Base-by-base conservation (phyloP, 257 asterid species). In the Solanum pinnatisectum region DNA sequence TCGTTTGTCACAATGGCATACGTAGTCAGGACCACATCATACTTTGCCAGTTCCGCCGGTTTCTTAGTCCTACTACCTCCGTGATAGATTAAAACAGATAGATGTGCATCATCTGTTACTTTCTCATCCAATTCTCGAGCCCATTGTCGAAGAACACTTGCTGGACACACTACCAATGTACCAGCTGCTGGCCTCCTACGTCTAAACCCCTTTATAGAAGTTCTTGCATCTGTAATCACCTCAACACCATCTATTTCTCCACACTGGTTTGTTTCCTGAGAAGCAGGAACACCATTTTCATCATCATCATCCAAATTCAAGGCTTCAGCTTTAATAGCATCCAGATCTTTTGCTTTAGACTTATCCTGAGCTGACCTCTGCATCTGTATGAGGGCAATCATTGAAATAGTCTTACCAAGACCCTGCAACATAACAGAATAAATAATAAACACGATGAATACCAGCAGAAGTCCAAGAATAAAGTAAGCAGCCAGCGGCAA, bases 121-220 rank as follows among this genome's bases (percentile, higher is more conserved):
- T 97, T 97, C 91, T 97, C 99, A 37, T 92, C 93, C 89, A 97
- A 91, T 94, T 97, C 99, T 84, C 94, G 92, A 49, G 91, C 95
- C 99, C 99, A 97, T 90, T 97, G 99, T 72, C 98, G 95, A 91
- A 97, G 94, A 92, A 97, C 96, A 93, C 99, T 97, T 84, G 99
- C 99, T 36, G 99, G 99, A 90, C 99, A 97, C 85, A 97, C 98
- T 65, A 97, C 94, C 92, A 97, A 92, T 73, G 99, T 96, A 52
- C 99, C 99, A 68, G 97, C 99, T 39, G 92, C 94, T 9, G 98
- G 98, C 93, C 96, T 94, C 94, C 88, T 93, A 89, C 95, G 92
- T 46, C 88, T 93, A 86, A 94, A 93, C 84, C 91, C 91, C 86
- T 84, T 91, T 37, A 87, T 79, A 87, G 94, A 87, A 84, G 89